Percentiles rank a stretch among this genome's conserved stretches.
Conservation (phyloP, 306 rosid species). For the Inga oerstediana region DNA sequence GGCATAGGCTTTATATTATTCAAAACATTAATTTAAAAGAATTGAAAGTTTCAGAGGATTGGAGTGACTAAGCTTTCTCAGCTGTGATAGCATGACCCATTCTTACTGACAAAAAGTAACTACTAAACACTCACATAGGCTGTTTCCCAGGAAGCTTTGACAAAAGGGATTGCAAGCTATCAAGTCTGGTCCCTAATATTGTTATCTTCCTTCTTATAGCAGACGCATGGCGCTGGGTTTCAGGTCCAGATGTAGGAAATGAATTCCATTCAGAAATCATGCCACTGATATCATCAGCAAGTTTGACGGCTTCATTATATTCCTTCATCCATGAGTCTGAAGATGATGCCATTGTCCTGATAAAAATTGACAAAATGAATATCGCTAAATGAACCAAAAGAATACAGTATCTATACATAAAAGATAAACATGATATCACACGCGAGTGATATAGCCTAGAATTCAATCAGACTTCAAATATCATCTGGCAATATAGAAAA, state of each 20-base stretch:
- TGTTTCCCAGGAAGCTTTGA: conserved; percentile 86
- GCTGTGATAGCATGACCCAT: not conserved
- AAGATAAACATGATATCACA: not conserved
- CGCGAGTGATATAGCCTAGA: not conserved
- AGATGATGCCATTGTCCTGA: conserved; percentile 83
- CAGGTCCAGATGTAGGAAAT: conserved; percentile 77
- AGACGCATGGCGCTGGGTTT: conserved; percentile 86
- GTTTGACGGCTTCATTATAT: conserved; percentile 87
- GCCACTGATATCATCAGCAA: conserved; percentile 82
- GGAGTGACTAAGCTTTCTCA: not conserved
- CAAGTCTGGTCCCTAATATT: conserved; percentile 94
- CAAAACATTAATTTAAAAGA: conserved; percentile 9
- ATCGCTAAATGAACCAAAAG: conserved; percentile 5
- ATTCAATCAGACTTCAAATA: conserved; percentile 1
- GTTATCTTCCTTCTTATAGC: conserved; percentile 95
- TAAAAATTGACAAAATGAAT: conserved; percentile 5
- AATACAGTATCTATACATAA: conserved; percentile 1
- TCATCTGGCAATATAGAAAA: conserved; percentile 4
- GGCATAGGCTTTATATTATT: not conserved
- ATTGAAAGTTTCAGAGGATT: not conserved
- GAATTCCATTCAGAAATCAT: conserved; percentile 88
- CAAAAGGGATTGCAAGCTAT: conserved; percentile 83
- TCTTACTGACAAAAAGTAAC: not conserved
- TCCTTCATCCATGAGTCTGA: conserved; percentile 95
- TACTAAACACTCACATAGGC: conserved; percentile 62